These are phyloP conservation scores for Neofusicoccum kwambonambiense DNA, from an alignment of 2,329 filamentous ascomycete species.

Conservation along the genomic window DNA sequence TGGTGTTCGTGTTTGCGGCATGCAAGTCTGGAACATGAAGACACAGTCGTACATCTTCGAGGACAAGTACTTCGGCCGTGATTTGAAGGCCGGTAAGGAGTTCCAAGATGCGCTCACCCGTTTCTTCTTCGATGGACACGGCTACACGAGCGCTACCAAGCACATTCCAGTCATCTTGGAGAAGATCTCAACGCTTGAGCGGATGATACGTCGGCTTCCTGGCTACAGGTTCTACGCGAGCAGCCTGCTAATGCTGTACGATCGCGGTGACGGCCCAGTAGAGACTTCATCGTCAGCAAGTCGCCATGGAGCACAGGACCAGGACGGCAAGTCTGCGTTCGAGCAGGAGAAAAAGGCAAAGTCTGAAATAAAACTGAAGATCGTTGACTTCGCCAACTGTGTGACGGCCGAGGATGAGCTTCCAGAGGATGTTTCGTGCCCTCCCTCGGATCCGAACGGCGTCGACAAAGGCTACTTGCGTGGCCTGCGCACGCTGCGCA, in stretches of 20 bases:
- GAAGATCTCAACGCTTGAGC: constrained; percentile 79
- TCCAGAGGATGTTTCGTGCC: constrained; percentile 63
- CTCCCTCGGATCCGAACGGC: constrained; percentile 74
- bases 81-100: constrained; percentile 80
- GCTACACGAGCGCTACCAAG: constrained; percentile 73
- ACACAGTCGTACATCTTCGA: constrained; percentile 88
- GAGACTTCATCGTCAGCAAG: constrained; percentile 20
- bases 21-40: constrained; percentile 91
- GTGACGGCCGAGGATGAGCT: constrained; percentile 78
- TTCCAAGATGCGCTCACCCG: constrained; percentile 85
- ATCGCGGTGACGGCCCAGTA: constrained; percentile 67
- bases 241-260: constrained; percentile 92
- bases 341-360: constrained; percentile 25
- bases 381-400: constrained; percentile 98
- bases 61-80: constrained; percentile 95
- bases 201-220: constrained; percentile 73
- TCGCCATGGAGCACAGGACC: constrained; percentile 28
- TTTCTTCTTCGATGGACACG: constrained; percentile 88
- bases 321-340: constrained; percentile 21
- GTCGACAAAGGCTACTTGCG: constrained; percentile 88
- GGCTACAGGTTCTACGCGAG: constrained; percentile 95
- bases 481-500: constrained; percentile 72
- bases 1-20: constrained; percentile 88
- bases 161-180: constrained; percentile 86
- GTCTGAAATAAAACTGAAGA: constrained; percentile 79